Evolutionary conservation across 805 yeast genomes (phyloP).

Genomic region (Metschnikowia drakensbergensis): DNA sequence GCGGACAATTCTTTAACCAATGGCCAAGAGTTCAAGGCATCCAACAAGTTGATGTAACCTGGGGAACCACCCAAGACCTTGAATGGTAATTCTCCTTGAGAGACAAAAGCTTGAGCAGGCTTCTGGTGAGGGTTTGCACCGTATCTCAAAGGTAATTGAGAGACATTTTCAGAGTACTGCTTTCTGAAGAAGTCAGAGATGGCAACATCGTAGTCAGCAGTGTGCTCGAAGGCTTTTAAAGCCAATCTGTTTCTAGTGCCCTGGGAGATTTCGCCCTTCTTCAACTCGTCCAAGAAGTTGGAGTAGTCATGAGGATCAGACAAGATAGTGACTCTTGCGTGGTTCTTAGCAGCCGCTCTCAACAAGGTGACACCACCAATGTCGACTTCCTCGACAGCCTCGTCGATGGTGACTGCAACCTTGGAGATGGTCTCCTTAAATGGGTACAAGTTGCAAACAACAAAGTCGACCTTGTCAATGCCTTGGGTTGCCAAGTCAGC

Average conservation of each 20-base stretch:
- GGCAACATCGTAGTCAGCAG: constrained; percentile 95
- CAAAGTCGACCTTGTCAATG: constrained; percentile 93
- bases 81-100: constrained; percentile 86
- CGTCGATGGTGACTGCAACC: constrained; percentile 90
- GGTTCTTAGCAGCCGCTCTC: constrained; percentile 99
- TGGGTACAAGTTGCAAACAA: constrained; percentile 96
- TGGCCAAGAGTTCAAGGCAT: constrained; percentile 98
- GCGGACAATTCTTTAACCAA: constrained; percentile 95
- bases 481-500: constrained; percentile 83
- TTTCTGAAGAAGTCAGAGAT: constrained; percentile 97
- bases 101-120: constrained; percentile 95
- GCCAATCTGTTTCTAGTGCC: constrained; percentile 81
- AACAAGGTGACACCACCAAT: constrained; percentile 95
- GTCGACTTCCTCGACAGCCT: constrained; percentile 98
- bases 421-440: constrained; percentile 96
- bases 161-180: constrained; percentile 83
- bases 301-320: constrained; percentile 95
- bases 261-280: constrained; percentile 64
- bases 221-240: constrained; percentile 95
- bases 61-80: constrained; percentile 93
- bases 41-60: constrained; percentile 94
- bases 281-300: constrained; percentile 76
- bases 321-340: constrained; percentile 89
- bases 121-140: constrained; percentile 99
- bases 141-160: constrained; percentile 92